A percentile compares a stretch with the other conserved stretches of the same genome.
Conservation (phyloP, 441 rosid species). For the Mallotus japonicus region DNA sequence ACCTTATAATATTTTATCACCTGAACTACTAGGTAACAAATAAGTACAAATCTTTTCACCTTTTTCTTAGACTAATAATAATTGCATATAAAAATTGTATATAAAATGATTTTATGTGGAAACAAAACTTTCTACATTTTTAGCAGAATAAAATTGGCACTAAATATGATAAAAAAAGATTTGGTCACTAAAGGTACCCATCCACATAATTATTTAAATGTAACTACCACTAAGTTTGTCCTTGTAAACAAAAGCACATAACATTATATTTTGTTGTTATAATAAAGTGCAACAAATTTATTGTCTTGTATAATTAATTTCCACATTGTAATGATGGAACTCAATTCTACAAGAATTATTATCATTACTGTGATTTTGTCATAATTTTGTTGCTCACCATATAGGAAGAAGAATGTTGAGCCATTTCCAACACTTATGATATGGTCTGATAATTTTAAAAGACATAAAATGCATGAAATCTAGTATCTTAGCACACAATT, state of each 20-base stretch:
- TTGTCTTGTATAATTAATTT: neutral
- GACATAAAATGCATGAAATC: neutral
- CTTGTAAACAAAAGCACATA: neutral
- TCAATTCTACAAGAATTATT: neutral
- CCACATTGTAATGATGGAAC: conserved; percentile 20
- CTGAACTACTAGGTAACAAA: too few species aligned
- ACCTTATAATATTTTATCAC: too few species aligned
- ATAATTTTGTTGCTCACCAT: conserved; percentile 22
- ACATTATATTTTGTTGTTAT: neutral
- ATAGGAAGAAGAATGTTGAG: conserved; percentile 10
- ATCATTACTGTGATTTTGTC: conserved; percentile 18
- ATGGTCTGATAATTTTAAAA: conserved; percentile 15
- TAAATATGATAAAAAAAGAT: too few species aligned
- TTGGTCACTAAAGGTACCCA: too few species aligned
- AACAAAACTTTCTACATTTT: too few species aligned
- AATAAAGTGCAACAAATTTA: neutral
- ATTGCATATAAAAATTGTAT: too few species aligned
- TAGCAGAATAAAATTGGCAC: too few species aligned
- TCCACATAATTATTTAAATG: too few species aligned
- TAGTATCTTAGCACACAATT: neutral
- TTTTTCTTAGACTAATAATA: too few species aligned
- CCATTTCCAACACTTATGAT: conserved; percentile 24
- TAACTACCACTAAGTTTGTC: neutral
- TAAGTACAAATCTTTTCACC: too few species aligned
- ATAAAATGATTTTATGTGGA: too few species aligned